Conservation (phyloP, 805 yeast species). For the Suhomyces xylopsoci region DNA sequence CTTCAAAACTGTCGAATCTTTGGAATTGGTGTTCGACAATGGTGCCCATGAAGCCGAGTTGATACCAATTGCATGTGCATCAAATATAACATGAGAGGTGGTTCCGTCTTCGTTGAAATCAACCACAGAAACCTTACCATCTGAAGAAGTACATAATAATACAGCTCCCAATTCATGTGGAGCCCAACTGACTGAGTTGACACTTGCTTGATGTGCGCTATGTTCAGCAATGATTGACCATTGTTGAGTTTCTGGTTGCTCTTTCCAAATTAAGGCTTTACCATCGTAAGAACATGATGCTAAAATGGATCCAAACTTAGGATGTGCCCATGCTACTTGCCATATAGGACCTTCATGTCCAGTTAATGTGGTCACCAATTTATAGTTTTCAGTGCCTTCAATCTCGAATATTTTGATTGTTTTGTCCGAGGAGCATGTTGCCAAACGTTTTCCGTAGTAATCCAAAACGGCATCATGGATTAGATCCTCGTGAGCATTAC, state of each 20-base stretch:
- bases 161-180: conserved; percentile 96
- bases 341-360: conserved; percentile 99
- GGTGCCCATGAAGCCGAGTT: conserved; percentile 97
- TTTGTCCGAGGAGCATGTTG: conserved; percentile 94
- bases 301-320: conserved; percentile 90
- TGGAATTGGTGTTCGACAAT: conserved; percentile 30
- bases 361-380: conserved; percentile 74
- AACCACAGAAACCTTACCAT: conserved; percentile 86
- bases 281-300: conserved; percentile 97
- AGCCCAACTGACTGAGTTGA: conserved; percentile 94
- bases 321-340: conserved; percentile 99
- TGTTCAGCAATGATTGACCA: conserved; percentile 90
- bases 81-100: conserved; percentile 56
- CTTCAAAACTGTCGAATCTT: conserved; percentile 25
- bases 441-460: conserved; percentile 92
- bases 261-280: conserved; percentile 90
- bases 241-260: conserved; percentile 67
- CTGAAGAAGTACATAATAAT: conserved; percentile 85
- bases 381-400: conserved; percentile 76
- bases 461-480: conserved; percentile 97
- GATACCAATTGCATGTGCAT: conserved; percentile 91
- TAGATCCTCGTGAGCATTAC: conserved; percentile 87
- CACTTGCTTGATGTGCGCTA: conserved; percentile 87
- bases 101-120: conserved; percentile 91
- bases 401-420: conserved; percentile 93